Evolutionary conservation across 2,329 filamentous ascomycete genomes (phyloP).

Genomic region (Xylariales sp.): DNA sequence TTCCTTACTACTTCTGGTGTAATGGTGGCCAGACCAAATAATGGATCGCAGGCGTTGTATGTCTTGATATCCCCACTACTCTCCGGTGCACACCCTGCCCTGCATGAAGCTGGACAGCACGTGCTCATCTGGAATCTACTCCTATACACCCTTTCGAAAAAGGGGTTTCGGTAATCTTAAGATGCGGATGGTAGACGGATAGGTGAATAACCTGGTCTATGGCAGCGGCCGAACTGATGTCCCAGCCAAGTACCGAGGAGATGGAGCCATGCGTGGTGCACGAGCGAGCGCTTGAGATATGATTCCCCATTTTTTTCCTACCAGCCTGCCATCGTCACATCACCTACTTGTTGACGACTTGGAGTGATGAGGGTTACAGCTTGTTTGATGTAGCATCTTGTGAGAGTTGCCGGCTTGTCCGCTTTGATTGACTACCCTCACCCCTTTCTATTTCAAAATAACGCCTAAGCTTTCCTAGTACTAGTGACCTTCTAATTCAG

Average conservation of each 20-base stretch:
- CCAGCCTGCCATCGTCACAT: constrained; percentile 11
- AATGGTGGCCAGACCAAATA: constrained; percentile 19
- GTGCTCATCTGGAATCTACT: constrained; percentile 18
- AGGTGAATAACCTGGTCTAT: background rate
- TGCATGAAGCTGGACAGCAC: too few relatives aligned
- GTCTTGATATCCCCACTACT: constrained; percentile 25
- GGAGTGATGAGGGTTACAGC: too few relatives aligned
- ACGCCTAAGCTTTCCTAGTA: constrained; percentile 42
- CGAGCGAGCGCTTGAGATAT: background rate
- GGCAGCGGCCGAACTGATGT: too few relatives aligned
- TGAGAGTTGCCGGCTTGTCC: constrained; percentile 21
- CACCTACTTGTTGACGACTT: constrained; percentile 14
- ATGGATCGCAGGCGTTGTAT: constrained; percentile 25
- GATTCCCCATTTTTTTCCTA: constrained; percentile 7
- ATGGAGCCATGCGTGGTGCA: too few relatives aligned
- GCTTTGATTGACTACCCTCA: constrained; percentile 21
- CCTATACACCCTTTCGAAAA: constrained; percentile 1
- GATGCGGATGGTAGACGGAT: constrained; percentile 1
- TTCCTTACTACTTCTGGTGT: constrained; percentile 22
- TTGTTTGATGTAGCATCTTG: constrained; percentile 21
- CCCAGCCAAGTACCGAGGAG: too few relatives aligned
- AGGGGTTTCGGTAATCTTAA: constrained; percentile 5
- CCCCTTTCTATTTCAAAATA: constrained; percentile 23
- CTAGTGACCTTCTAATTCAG: constrained; percentile 61
- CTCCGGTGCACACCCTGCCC: too few relatives aligned